A percentile compares a stretch with the other conserved stretches of the same genome.
These are phyloP conservation scores for Phytophthora ramorum DNA, from an alignment of 352 stramenopile species.

Conservation along the genomic window DNA sequence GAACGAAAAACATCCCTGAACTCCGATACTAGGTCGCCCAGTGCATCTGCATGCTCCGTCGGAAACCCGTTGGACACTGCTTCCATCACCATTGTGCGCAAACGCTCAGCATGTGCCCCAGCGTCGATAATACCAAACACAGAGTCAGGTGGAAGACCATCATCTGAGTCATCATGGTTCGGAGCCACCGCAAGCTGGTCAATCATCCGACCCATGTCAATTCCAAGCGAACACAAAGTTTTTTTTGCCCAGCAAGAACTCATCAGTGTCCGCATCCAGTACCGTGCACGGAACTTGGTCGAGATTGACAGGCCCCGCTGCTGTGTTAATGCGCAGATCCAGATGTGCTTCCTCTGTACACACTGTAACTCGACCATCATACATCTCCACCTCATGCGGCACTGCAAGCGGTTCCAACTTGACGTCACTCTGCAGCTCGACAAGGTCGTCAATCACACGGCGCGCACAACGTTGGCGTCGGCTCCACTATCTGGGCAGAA, in stretches of 20 bases:
- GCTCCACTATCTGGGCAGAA: not conserved
- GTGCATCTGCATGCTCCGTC: not conserved
- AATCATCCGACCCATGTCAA: not conserved
- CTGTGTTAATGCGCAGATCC: not conserved
- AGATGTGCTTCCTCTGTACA: not conserved
- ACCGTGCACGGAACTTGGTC: not conserved
- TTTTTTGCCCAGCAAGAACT: not conserved
- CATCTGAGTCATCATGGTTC: not conserved
- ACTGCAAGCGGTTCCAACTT: not conserved
- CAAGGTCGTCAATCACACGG: not conserved
- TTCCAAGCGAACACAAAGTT: not conserved
- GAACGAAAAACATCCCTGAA: not conserved
- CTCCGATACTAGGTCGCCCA: not conserved
- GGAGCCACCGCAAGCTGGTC: not conserved
- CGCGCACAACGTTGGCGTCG: not conserved
- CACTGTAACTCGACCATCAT: not conserved
- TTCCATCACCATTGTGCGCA: not conserved
- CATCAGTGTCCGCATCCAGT: not conserved
- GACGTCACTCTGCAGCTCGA: not conserved
- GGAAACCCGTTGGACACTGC: not conserved
- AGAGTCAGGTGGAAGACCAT: not conserved
- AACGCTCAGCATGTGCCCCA: not conserved
- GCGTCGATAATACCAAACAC: not conserved
- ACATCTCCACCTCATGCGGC: not conserved
- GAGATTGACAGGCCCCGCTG: not conserved